phyloP scores from a whole-genome alignment of 495 filamentous ascomycete species.

The Cercophora sp. region DNA sequence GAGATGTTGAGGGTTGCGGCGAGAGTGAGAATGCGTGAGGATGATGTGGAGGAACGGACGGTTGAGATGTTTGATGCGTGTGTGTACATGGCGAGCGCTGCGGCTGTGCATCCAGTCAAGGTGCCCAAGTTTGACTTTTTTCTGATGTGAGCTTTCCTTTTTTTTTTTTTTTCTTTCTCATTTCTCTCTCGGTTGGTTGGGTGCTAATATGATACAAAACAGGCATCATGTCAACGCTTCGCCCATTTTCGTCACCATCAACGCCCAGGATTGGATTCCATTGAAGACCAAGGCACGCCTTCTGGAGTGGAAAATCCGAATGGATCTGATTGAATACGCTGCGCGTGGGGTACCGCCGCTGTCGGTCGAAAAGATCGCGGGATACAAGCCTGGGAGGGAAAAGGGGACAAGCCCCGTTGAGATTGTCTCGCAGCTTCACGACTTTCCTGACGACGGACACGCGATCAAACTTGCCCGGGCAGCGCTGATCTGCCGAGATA shows the following conservation, averaged over 20 bases:
- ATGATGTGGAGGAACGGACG: slow-evolving; percentile 61
- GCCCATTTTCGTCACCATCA: slow-evolving; percentile 39
- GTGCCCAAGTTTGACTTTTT: slow-evolving; percentile 76
- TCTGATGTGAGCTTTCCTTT: slow-evolving; percentile 53
- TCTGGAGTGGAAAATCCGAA: slow-evolving; percentile 70
- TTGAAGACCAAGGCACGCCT: slow-evolving; percentile 54
- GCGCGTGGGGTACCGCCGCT: slow-evolving; percentile 56
- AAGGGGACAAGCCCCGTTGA: slow-evolving; percentile 17
- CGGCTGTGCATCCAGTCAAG: slow-evolving; percentile 60
- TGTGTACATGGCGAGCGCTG: slow-evolving; percentile 58
- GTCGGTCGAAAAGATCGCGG: slow-evolving; percentile 48
- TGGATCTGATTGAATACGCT: slow-evolving; percentile 65
- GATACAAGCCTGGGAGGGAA: slow-evolving; percentile 44
- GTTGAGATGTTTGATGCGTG: slow-evolving; percentile 73
- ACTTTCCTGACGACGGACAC: slow-evolving; percentile 72
- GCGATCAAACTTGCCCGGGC: slow-evolving; percentile 68
- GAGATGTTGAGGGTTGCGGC: slow-evolving; percentile 58
- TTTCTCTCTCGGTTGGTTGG: too few relatives aligned
- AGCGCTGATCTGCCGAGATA: slow-evolving; percentile 41
- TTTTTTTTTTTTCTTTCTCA: neutral
- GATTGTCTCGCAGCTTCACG: slow-evolving; percentile 52
- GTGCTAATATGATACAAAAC: neutral
- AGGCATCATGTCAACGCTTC: slow-evolving; percentile 43
- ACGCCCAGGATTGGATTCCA: slow-evolving; percentile 38
- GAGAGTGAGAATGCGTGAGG: slow-evolving; percentile 55